phyloP scores from a whole-genome alignment of 371 early-diverging fungal genomes.

The Scutellospora calospora region DNA sequence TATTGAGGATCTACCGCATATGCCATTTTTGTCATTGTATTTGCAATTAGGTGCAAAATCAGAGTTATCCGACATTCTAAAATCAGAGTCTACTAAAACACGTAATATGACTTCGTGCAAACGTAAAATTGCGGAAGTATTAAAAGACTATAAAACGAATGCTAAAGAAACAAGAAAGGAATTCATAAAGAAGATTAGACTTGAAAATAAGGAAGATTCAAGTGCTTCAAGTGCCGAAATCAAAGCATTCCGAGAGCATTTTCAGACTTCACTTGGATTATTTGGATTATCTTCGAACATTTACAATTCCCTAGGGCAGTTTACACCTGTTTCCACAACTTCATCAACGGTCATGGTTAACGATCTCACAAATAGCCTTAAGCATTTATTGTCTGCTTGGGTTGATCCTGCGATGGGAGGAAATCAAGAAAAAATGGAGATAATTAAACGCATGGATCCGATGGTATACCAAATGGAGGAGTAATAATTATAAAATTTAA shows the following conservation, averaged over 20 bases:
- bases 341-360: background rate
- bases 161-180: background rate
- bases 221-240: background rate
- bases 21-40: constrained; percentile 19
- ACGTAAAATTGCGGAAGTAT: background rate
- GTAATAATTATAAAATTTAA: no score
- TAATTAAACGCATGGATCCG: background rate
- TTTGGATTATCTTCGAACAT: constrained; percentile 16
- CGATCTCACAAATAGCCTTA: constrained; percentile 12
- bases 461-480: constrained; percentile 42
- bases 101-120: no score
- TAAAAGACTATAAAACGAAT: background rate
- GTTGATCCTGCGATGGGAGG: background rate
- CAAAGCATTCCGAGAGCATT: constrained; percentile 6
- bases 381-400: constrained; percentile 14
- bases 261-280: background rate
- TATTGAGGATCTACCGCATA: constrained; percentile 15
- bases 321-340: background rate
- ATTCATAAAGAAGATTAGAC: constrained; percentile 15
- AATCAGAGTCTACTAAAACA: background rate
- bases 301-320: background rate
- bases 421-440: background rate
- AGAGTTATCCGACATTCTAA: background rate
- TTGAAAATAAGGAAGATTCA: background rate
- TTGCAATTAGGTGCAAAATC: constrained; percentile 33